Evolutionary conservation across 768 basidiomycete genomes (phyloP).

Genomic region (Pisolithus orientalis): DNA sequence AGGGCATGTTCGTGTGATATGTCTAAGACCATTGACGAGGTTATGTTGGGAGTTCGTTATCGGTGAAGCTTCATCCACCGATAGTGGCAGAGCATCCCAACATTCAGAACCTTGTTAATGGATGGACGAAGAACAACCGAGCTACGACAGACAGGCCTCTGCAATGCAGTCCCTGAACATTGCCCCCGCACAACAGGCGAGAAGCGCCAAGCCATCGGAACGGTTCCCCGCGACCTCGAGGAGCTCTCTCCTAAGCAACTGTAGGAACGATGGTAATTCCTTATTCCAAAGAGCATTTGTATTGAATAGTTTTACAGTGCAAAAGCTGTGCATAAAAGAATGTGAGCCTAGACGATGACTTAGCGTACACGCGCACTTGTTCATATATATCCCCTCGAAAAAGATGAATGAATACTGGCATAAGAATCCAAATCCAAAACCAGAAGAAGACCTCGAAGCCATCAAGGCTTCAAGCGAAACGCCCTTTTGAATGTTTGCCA

Average conservation of each 20-base stretch:
- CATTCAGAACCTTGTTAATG: no score
- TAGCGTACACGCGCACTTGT: constrained; percentile 9
- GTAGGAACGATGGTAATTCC: not conserved
- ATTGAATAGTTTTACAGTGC: constrained; percentile 26
- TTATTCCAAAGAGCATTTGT: constrained; percentile 1
- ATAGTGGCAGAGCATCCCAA: no score
- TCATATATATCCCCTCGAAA: constrained; percentile 12
- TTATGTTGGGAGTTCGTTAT: no score
- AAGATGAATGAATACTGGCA: constrained; percentile 15
- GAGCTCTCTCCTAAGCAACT: not conserved
- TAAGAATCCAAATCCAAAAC: constrained; percentile 5
- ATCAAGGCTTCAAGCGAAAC: constrained; percentile 22
- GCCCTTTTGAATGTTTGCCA: constrained; percentile 26
- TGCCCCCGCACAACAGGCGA: no score
- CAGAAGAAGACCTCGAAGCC: not conserved
- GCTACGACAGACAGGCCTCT: no score
- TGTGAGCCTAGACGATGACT: constrained; percentile 4
- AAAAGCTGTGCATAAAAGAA: constrained; percentile 3
- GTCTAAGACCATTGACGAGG: no score
- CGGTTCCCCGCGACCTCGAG: not conserved
- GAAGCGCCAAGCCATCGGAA: not conserved
- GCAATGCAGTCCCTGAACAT: no score
- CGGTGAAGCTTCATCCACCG: no score
- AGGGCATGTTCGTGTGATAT: no score
- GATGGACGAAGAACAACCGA: no score